Conservation (phyloP, 1,284 basidiomycete genomes). For the Ceratobasidium sp. region DNA sequence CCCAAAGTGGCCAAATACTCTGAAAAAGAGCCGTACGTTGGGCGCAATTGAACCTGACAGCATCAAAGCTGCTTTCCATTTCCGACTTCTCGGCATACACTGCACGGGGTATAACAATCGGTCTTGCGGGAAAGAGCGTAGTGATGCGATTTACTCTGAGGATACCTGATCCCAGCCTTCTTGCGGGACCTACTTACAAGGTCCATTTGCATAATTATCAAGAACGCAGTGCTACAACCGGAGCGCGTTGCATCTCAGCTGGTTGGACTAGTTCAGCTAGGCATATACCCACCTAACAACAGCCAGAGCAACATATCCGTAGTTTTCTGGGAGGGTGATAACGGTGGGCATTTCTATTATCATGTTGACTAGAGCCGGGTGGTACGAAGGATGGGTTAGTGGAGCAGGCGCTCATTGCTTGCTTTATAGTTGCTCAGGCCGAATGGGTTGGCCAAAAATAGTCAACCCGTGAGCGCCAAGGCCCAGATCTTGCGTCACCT, state of each 20-base stretch:
- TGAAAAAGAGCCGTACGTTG: conserved; percentile 30
- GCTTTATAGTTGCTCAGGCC: neutral
- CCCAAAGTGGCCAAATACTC: neutral
- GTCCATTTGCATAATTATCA: conserved; percentile 7
- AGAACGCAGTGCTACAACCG: conserved; percentile 24
- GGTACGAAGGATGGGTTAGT: neutral
- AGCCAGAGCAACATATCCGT: conserved; percentile 45
- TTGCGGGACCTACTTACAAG: conserved; percentile 35
- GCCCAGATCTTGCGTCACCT: neutral
- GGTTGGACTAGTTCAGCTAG: neutral
- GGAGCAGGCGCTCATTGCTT: neutral
- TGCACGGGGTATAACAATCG: neutral
- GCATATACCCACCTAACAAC: conserved; percentile 25
- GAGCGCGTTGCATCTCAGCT: neutral
- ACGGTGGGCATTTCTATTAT: conserved; percentile 19
- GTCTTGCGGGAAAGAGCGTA: neutral
- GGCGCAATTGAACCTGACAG: conserved; percentile 47
- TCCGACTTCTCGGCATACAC: conserved; percentile 48
- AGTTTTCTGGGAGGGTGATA: conserved; percentile 46
- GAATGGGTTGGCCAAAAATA: neutral
- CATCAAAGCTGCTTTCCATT: conserved; percentile 40
- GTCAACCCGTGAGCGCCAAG: neutral
- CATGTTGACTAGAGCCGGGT: neutral
- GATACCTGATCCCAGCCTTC: conserved; percentile 41
- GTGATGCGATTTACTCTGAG: conserved; percentile 30